These are phyloP conservation scores for Rhodotorula sp. DNA, from an alignment of 1,284 basidiomycete species.

Conservation along the genomic window DNA sequence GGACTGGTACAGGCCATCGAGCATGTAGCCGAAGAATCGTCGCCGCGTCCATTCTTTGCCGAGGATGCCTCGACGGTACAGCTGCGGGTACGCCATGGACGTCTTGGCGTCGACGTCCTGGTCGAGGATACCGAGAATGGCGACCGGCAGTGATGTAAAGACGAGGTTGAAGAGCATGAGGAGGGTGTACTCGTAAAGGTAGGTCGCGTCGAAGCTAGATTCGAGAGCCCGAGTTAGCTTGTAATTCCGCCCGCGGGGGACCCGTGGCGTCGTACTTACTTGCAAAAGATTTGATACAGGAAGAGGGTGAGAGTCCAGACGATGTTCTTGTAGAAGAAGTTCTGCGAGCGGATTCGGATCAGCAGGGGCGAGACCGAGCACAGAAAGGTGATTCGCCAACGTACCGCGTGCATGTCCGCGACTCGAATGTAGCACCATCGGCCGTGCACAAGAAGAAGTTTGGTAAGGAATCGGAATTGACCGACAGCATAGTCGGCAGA, in stretches of 20 bases:
- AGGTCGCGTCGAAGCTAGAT: conserved; percentile 83
- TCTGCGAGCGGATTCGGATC: conserved; percentile 47
- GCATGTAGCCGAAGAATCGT: conserved; percentile 94
- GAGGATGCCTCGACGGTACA: conserved; percentile 88
- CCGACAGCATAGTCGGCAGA: conserved; percentile 98
- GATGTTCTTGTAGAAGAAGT: conserved; percentile 98
- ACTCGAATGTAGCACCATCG: conserved; percentile 94
- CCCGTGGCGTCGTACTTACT: conserved; percentile 51
- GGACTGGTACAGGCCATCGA: conserved; percentile 91
- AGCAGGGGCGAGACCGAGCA: conserved; percentile 66
- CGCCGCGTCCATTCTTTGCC: conserved; percentile 87
- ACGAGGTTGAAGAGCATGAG: conserved; percentile 84
- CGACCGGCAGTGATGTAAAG: conserved; percentile 92
- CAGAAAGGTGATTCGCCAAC: neutral
- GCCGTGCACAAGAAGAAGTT: conserved; percentile 88
- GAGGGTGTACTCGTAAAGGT: conserved; percentile 94
- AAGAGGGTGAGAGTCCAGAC: conserved; percentile 91
- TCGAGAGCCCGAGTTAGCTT: neutral
- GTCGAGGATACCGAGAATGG: conserved; percentile 78
- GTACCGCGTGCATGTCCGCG: conserved; percentile 60
- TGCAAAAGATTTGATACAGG: conserved; percentile 88
- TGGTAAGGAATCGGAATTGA: conserved; percentile 89
- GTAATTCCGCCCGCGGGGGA: neutral
- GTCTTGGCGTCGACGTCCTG: conserved; percentile 91
- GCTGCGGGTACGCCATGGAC: conserved; percentile 84